Conservation (phyloP, 139 green algal species). For the Micractinium conductrix region DNA sequence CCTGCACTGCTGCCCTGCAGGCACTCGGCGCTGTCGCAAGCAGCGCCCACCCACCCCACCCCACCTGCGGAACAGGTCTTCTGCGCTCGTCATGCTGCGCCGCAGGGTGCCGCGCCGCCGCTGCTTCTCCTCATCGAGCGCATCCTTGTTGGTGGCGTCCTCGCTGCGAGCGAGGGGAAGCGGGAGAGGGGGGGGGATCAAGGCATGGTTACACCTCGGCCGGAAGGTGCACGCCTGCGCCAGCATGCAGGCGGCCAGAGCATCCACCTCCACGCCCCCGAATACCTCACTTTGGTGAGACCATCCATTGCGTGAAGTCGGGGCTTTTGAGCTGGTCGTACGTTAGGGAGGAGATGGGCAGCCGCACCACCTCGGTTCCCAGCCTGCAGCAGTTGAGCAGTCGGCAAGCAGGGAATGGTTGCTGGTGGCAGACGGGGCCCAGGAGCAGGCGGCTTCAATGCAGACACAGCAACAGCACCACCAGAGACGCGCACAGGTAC, state of each 20-base stretch:
- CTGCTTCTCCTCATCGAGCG: conserved; percentile 34
- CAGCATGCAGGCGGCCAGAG: too few relatives aligned
- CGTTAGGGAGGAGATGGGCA: conserved; percentile 47
- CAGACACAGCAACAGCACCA: too few relatives aligned
- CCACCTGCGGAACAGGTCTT: conserved; percentile 49
- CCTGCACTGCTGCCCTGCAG: neutral
- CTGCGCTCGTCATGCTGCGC: conserved; percentile 47
- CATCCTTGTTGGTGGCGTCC: conserved; percentile 29
- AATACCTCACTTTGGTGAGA: conserved; percentile 22
- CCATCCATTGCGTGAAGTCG: conserved; percentile 41
- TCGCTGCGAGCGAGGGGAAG: conserved; percentile 4
- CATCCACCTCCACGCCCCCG: neutral
- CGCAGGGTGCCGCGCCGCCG: conserved; percentile 35
- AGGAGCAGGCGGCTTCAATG: too few relatives aligned
- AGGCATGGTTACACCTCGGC: too few relatives aligned
- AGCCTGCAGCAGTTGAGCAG: too few relatives aligned
- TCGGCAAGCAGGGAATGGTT: too few relatives aligned
- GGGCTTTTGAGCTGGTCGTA: conserved; percentile 42
- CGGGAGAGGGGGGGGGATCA: neutral
- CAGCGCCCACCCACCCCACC: neutral
- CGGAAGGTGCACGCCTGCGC: too few relatives aligned
- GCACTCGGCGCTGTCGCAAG: neutral
- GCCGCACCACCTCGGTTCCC: conserved; percentile 36
- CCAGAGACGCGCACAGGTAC: too few relatives aligned
- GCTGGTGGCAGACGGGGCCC: too few relatives aligned